Conservation (phyloP, 176 grass and related monocot genomes). For the Avena insularis region DNA sequence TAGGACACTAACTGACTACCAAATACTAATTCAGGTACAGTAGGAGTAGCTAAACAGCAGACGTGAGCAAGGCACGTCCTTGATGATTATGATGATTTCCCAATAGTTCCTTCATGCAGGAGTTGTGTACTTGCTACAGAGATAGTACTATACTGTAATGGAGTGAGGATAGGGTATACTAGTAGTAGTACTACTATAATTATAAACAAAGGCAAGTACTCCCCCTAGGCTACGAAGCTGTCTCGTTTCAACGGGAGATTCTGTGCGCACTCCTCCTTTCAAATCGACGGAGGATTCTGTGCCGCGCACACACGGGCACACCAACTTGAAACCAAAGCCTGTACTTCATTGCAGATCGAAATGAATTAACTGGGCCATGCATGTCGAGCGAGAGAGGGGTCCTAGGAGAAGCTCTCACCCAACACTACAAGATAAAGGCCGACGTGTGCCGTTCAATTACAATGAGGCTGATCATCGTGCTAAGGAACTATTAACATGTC, state of each 20-base stretch:
- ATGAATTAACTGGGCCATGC: constrained; percentile 25
- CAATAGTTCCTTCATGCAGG: background rate
- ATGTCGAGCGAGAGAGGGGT: background rate
- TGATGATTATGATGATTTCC: background rate
- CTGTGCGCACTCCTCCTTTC: constrained; percentile 28
- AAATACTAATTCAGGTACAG: background rate
- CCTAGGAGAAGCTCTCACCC: constrained; percentile 1
- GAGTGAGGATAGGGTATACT: background rate
- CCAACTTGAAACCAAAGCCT: constrained; percentile 18
- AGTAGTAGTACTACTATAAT: background rate
- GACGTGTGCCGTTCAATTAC: background rate
- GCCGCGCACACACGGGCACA: constrained; percentile 43
- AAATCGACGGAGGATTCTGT: constrained; percentile 45
- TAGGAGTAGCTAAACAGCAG: constrained; percentile 7
- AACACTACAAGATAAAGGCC: background rate
- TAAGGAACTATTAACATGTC: too few relatives aligned
- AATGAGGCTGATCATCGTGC: too few relatives aligned
- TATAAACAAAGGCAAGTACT: background rate
- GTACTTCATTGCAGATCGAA: constrained; percentile 42
- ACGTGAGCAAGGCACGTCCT: background rate
- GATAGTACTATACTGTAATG: background rate
- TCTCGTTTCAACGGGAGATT: constrained; percentile 12
- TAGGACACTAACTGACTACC: background rate
- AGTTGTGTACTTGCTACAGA: constrained; percentile 16
- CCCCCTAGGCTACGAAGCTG: background rate